Evolutionary conservation across 495 filamentous ascomycete genomes (phyloP), one percentile per base, ranked within the genome.

Genomic region (Annulohypoxylon bovei): DNA sequence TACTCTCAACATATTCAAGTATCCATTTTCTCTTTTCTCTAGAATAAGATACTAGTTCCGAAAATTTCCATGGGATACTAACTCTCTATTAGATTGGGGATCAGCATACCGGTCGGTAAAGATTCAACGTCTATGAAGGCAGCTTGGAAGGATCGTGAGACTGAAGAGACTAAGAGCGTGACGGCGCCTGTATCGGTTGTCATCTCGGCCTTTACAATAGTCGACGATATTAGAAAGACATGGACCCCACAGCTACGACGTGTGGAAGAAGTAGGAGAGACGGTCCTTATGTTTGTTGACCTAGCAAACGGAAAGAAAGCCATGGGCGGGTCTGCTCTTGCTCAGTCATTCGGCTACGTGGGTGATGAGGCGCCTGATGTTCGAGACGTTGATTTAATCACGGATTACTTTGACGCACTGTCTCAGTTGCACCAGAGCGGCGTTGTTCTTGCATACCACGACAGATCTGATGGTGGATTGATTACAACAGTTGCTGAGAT

Each of bases 111-210:
- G 3, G 95, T 98, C 7, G 95, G 95, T 54, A 98, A 98, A 81
- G 95, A 99, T 77, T 98, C 95, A 4, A 97, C 95, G 81, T 97
- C 93, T 14, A 98, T 99, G 95, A 98, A 97, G 83, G 94, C 95
- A 81, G 91, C 92, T 62, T 99, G 95, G 96, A 91, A 88, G 71
- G 93, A 95, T 59, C 83, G 85, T 39, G 85, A 89, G 53, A 87
- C 85, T 6, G 88, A 88, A 44, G 81, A 87, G 44, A 77, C 84
- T 7, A 97, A 91, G 83, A 93, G 93, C 71, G 94, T 98, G 44
- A 98, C 92, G 23, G 91, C 96, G 0, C 96, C 95, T 1, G 86
- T 98, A 64, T 94, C 95, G 0, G 85, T 97, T 9, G 89, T 98
- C 49, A 91, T 98, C 65, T 92, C 96, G 5, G 92, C 96, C 6